Evolutionary conservation across 1,284 basidiomycete genomes (phyloP), one percentile per base, ranked within the genome.

Genomic region (Peniophora sp.): DNA sequence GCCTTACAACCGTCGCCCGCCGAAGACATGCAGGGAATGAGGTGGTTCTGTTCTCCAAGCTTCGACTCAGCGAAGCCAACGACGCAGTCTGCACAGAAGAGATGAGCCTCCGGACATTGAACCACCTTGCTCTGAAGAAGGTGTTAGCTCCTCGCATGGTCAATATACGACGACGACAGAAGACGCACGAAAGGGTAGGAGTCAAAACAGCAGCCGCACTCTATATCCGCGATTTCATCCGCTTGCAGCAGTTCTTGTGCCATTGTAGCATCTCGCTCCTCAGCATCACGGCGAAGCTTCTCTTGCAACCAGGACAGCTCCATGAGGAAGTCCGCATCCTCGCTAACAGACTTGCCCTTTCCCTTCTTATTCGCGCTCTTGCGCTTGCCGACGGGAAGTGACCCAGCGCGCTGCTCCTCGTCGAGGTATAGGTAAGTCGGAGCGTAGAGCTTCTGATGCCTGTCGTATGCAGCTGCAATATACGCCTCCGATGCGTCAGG

Each of bases 171-270:
- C n/a, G n/a, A n/a, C n/a, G 50, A 46, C 48, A 45, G 35, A 41
- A 57, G 24, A 69, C 89, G 56, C 63, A 91, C 89, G 63, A 88
- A 83, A 5, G 81, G 64, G 55, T 83, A 88, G 2, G 69, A 70
- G 3, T 77, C 69, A 61, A 92, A 94, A 66, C 91, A 93, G 59
- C 90, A 93, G 16, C 83, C 86, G 58, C 91, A 93, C 60, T 91
- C 87, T 43, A 90, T 77, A 2, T 72, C 72, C 27, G 70, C 71
- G 6, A 16, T 32, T n/a, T 65, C 60, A 54, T 71, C 68, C 36
- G 72, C 65, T 46, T 68, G 66, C 39, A 63, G 65, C 39, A 63
- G 54, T 52, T 55, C 53, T 53, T 58, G 52, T 11, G 58, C 64
- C 3, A 61, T 46, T 3, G 47, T 55, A 50, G 23, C 57, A 57